A percentile compares a stretch with the other conserved stretches of the same genome.
Conservation (phyloP, 495 filamentous ascomycete species). For the Amniculicola lignicola region DNA sequence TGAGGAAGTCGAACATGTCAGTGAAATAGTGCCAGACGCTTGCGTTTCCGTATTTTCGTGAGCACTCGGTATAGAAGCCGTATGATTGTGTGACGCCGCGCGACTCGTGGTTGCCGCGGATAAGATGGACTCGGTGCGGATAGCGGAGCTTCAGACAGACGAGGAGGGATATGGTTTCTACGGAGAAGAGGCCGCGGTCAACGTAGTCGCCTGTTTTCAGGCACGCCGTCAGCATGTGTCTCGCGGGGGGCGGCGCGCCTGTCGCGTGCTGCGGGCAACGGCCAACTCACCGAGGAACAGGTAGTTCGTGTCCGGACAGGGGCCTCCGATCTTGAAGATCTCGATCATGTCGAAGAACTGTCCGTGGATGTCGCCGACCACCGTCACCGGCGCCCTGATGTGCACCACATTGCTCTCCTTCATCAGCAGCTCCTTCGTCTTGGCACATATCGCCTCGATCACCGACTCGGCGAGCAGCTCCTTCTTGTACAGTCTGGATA, state of each 20-base stretch:
- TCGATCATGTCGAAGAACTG: slow-evolving; percentile 99
- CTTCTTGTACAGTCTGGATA: slow-evolving; percentile 90
- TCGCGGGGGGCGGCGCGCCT: background rate
- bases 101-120: slow-evolving; percentile 95
- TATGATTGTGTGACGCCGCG: slow-evolving; percentile 97
- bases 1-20: slow-evolving; percentile 99
- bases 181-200: slow-evolving; percentile 92
- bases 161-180: slow-evolving; percentile 94
- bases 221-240: background rate
- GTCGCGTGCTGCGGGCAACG: slow-evolving; percentile 23
- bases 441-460: slow-evolving; percentile 98
- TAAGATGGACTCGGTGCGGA: slow-evolving; percentile 85
- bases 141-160: slow-evolving; percentile 93
- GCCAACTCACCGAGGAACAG: slow-evolving; percentile 76
- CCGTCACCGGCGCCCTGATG: slow-evolving; percentile 92
- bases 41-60: slow-evolving; percentile 93
- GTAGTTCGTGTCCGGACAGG: slow-evolving; percentile 96
- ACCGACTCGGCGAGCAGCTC: slow-evolving; percentile 95
- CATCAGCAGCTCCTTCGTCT: slow-evolving; percentile 97
- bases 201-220: slow-evolving; percentile 78
- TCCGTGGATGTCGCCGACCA: slow-evolving; percentile 97
- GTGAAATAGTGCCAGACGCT: slow-evolving; percentile 99
- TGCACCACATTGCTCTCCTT: slow-evolving; percentile 99
- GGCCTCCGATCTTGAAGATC: slow-evolving; percentile 97
- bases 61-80: slow-evolving; percentile 98